These are phyloP conservation scores for Mycena chlorophos DNA, from an alignment of 768 basidiomycete genomes.

Conservation along the genomic window DNA sequence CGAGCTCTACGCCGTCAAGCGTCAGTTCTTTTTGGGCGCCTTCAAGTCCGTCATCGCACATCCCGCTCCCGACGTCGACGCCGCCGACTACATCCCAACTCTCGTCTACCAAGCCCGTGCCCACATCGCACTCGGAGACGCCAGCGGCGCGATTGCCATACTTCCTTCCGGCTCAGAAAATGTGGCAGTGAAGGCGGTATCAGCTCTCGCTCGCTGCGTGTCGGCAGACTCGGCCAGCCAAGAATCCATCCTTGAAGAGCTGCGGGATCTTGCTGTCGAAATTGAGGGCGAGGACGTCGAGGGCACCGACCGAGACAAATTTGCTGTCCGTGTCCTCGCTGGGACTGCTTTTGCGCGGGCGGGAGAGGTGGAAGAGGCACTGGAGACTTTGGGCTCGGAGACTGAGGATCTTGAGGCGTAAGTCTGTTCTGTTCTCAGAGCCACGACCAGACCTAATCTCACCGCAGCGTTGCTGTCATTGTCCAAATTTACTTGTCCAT, in stretches of 20 bases:
- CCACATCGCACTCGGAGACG: conserved; percentile 66
- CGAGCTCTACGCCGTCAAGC: conserved; percentile 66
- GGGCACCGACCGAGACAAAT: conserved; percentile 66
- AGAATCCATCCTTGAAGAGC: conserved; percentile 70
- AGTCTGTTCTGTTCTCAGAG: conserved; percentile 31
- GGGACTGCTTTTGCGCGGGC: conserved; percentile 85
- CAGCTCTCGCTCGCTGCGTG: conserved; percentile 73
- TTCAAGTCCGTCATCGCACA: conserved; percentile 61
- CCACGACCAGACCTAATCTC: conserved; percentile 1
- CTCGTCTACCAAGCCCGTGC: conserved; percentile 81
- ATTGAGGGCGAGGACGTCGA: conserved; percentile 79
- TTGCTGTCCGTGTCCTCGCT: conserved; percentile 73
- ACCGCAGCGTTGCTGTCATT: conserved; percentile 69
- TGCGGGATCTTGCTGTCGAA: conserved; percentile 85
- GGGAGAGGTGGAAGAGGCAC: conserved; percentile 87
- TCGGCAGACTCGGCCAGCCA: conserved; percentile 45
- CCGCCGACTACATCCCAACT: conserved; percentile 62
- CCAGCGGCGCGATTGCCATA: conserved; percentile 55
- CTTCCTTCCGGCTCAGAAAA: conserved; percentile 61
- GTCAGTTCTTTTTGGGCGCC: conserved; percentile 78
- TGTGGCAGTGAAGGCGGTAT: conserved; percentile 67
- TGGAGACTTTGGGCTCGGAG: conserved; percentile 81
- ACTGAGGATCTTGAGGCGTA: conserved; percentile 87
- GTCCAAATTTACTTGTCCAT: conserved; percentile 91
- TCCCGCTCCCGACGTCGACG: conserved; percentile 57